Conservation (phyloP, 768 basidiomycete genomes). For the Hericium rajendrae region DNA sequence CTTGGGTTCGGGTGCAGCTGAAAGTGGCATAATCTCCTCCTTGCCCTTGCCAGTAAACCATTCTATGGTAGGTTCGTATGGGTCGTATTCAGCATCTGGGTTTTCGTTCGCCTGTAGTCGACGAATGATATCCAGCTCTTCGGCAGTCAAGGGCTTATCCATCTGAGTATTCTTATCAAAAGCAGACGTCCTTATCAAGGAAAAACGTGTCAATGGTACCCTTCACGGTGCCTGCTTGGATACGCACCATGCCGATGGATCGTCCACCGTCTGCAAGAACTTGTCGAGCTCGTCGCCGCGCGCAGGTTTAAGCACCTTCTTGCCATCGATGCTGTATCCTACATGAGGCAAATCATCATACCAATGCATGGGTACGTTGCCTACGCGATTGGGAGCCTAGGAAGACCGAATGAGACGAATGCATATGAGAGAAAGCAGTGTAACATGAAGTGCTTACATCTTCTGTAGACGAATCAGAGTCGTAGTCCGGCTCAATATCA, state of each 20-base stretch:
- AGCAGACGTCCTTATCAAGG: conserved; percentile 64
- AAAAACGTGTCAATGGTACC: background rate
- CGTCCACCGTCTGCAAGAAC: conserved; percentile 89
- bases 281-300: conserved; percentile 96
- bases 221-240: background rate
- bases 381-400: conserved; percentile 90
- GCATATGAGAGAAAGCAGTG: conserved; percentile 1
- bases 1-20: conserved; percentile 89
- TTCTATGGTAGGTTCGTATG: conserved; percentile 87
- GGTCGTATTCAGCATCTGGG: conserved; percentile 84
- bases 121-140: conserved; percentile 92
- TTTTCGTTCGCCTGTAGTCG: conserved; percentile 85
- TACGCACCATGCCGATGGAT: conserved; percentile 76
- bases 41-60: conserved; percentile 98
- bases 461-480: conserved; percentile 87
- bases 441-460: conserved; percentile 45
- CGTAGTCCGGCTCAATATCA: conserved; percentile 84
- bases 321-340: conserved; percentile 93
- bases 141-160: conserved; percentile 77
- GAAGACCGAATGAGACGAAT: conserved; percentile 6
- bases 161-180: conserved; percentile 83
- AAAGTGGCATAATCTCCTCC: conserved; percentile 90
- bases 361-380: conserved; percentile 95
- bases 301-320: conserved; percentile 87
- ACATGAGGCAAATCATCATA: conserved; percentile 99